These are phyloP conservation scores for Podosphaera fusca DNA, from an alignment of 2,329 filamentous ascomycete species.

Conservation along the genomic window DNA sequence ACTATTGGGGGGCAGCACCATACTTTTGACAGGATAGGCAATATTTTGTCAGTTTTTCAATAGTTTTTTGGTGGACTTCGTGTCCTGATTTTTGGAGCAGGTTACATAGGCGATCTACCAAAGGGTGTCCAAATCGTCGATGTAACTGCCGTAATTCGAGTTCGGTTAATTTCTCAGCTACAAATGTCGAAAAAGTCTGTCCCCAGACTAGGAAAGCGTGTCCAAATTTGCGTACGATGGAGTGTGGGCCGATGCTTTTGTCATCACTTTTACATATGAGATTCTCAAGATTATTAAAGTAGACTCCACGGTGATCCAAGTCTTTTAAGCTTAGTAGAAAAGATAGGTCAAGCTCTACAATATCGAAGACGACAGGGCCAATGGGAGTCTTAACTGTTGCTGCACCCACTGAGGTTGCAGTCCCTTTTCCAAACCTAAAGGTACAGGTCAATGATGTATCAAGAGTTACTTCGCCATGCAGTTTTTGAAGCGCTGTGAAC, in stretches of 20 bases:
- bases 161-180: not conserved
- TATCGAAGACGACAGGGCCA: not conserved
- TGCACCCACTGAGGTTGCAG: not conserved
- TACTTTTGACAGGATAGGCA: not conserved
- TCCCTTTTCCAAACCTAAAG: not conserved
- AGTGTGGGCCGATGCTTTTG: not conserved
- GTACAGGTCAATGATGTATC: not conserved
- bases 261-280: not conserved
- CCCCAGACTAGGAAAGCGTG: not conserved
- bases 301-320: not conserved
- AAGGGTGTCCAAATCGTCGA: not conserved
- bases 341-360: not conserved
- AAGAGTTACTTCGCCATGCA: not conserved
- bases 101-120: not conserved
- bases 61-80: not conserved
- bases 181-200: not conserved
- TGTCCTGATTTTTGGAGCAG: not conserved
- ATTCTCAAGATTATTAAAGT: not conserved
- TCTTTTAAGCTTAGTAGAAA: not conserved
- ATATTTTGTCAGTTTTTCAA: conserved; percentile 1
- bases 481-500: not conserved
- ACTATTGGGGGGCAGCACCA: not conserved
- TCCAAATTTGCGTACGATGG: not conserved
- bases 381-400: not conserved
- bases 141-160: not conserved